Base-by-base conservation (phyloP, 2,329 filamentous ascomycete genomes). In the Ceratocystis diversiconidia region DNA sequence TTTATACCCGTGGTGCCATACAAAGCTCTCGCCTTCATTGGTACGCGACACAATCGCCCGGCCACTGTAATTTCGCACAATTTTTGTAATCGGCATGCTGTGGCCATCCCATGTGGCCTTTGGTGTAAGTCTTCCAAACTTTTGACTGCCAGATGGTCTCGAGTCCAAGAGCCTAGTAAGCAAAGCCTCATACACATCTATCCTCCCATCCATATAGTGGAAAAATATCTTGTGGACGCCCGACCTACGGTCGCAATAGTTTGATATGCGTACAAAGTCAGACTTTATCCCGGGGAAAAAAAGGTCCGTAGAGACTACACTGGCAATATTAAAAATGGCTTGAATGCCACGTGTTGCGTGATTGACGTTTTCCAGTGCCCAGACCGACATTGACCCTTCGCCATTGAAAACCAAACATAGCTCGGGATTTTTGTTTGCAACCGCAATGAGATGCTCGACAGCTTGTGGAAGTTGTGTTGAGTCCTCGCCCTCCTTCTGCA, bases 341-440 rank as follows among this genome's bases (percentile, higher is more conserved):
- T 84, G 80, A 3, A 82, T 79, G 67, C 83, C 83, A 69, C 83
- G 84, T 41, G 80, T 78, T 71, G 86, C 90, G 70, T 83, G 85
- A 44, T 88, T 87, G 22, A 95, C 82, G 71, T 92, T 92, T 73
- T 97, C 92, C 65, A 99, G 76, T 0, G 90, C 92, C 89, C 92
- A 96, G 0, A 90, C 90, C 50, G 89, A 91, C 87, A 97, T 90
- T 69, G 86, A 85, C 0, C 92, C 92, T 61, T 81, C 79, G n/a
- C 86, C 85, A 74, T 97, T 90, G 61, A 96, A 79, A 7, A 92
- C 85, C 28, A 97, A 80, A 70, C 91, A 94, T 2, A 99, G 84
- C 73, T 99, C 94, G 0, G 92, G 90, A 65, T 82, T 88, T 63
- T 87, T 86, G 68, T 92, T 94, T 8, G 90, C 90, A 70, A 96